Conservation (phyloP, 768 basidiomycete genomes). For the Megacollybia marginata region DNA sequence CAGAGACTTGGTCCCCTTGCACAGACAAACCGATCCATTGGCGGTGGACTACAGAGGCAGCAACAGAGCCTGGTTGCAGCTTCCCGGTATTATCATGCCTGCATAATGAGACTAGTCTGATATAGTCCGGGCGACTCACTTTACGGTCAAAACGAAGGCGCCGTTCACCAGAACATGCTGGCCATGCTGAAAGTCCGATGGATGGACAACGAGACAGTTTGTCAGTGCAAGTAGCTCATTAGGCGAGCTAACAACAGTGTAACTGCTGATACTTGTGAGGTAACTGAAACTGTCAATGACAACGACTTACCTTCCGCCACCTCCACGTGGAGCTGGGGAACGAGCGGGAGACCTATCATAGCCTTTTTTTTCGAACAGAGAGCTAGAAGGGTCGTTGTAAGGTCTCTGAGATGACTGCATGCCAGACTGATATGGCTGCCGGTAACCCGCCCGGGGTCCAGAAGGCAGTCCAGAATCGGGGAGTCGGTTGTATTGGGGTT, state of each 20-base stretch:
- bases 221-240: conserved; percentile 64
- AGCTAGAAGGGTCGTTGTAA: conserved; percentile 47
- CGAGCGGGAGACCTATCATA: conserved; percentile 31
- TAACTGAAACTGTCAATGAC: neutral
- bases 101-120: neutral
- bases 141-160: conserved; percentile 61
- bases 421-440: conserved; percentile 30
- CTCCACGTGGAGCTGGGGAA: conserved; percentile 16
- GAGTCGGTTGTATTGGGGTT: conserved; percentile 37
- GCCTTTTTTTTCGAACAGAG: conserved; percentile 43
- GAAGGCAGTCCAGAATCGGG: conserved; percentile 24
- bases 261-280: conserved; percentile 19
- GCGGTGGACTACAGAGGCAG: conserved; percentile 71
- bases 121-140: conserved; percentile 36
- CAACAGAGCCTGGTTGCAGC: conserved; percentile 61
- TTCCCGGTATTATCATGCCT: conserved; percentile 79
- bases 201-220: conserved; percentile 77
- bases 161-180: conserved; percentile 75
- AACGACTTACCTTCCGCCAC: neutral
- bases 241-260: conserved; percentile 52
- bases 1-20: conserved; percentile 65
- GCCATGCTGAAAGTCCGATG: conserved; percentile 64
- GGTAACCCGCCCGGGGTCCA: conserved; percentile 26
- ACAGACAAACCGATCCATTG: conserved; percentile 87
- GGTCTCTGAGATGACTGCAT: conserved; percentile 29